Evolutionary conservation across 2,329 filamentous ascomycete genomes (phyloP).

Genomic region (Ophiostoma novo-ulmi): DNA sequence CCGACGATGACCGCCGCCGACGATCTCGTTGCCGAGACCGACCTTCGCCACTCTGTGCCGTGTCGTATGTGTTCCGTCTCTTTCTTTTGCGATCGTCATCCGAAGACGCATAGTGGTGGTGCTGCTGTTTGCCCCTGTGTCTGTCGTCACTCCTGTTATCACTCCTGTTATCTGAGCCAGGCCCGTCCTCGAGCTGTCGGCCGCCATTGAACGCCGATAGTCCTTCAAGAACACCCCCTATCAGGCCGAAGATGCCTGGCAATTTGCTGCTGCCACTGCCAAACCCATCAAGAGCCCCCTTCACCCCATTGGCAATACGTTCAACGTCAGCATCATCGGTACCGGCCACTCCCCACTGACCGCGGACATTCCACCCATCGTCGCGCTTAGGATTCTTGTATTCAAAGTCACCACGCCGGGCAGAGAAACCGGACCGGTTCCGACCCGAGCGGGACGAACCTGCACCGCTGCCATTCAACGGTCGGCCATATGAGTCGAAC

Average conservation of each 20-base stretch:
- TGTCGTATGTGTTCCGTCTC: conserved; percentile 9
- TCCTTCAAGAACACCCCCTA: conserved; percentile 31
- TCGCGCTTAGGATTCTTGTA: conserved; percentile 35
- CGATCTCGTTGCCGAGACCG: neutral
- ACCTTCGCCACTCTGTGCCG: neutral
- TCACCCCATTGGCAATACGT: conserved; percentile 31
- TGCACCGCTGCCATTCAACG: conserved; percentile 33
- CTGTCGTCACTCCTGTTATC: conserved; percentile 19
- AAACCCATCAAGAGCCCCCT: conserved; percentile 33
- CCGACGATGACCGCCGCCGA: conserved; percentile 3
- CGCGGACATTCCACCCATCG: conserved; percentile 33
- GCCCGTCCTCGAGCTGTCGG: neutral
- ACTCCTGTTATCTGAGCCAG: neutral
- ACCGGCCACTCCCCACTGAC: conserved; percentile 44
- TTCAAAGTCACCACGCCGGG: conserved; percentile 42
- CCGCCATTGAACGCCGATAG: neutral
- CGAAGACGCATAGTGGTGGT: neutral
- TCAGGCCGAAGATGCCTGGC: conserved; percentile 31
- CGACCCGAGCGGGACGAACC: neutral
- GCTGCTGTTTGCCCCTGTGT: neutral
- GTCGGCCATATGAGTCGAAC: conserved; percentile 43
- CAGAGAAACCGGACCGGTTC: conserved; percentile 29
- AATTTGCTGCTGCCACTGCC: conserved; percentile 13
- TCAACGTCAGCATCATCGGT: conserved; percentile 42
- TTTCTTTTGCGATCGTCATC: conserved; percentile 27